These are phyloP conservation scores for Paraurostyla sp. DNA, from an alignment of 73 alveolate genomes.

Conservation along the genomic window DNA sequence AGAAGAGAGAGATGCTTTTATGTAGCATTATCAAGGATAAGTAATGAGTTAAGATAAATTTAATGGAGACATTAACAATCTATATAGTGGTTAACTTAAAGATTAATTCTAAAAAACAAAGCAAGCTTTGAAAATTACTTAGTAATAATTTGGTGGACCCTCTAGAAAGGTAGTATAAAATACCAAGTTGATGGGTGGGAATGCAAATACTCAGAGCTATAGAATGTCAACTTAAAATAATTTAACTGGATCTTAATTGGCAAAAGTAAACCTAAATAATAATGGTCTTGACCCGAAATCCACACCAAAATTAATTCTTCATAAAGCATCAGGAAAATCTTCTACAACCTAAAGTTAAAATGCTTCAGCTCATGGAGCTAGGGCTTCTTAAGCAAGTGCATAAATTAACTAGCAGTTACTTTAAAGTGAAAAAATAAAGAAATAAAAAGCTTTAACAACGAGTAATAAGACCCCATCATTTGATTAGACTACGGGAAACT, in stretches of 20 bases:
- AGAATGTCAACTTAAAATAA: neutral
- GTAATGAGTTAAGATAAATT: neutral
- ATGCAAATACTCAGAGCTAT: conserved; percentile 45
- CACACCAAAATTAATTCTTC: neutral
- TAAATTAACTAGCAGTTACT: neutral
- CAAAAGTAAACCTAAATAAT: neutral
- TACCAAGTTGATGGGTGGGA: conserved; percentile 13
- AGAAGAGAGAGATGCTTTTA: conserved; percentile 8
- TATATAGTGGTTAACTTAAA: neutral
- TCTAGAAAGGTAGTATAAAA: conserved; percentile 55
- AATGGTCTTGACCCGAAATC: neutral
- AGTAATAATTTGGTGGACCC: conserved; percentile 57
- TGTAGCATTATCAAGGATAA: neutral
- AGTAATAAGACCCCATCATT: too few species aligned
- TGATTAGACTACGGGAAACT: too few species aligned
- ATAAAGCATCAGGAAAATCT: neutral
- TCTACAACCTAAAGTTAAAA: neutral
- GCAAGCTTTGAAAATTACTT: neutral
- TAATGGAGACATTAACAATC: neutral
- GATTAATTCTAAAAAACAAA: conserved; percentile 29
- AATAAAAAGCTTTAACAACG: neutral
- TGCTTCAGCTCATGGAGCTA: conserved; percentile 21
- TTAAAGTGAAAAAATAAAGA: conserved; percentile 31
- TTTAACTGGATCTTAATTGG: neutral
- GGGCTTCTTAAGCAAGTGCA: neutral